Base-by-base conservation (phyloP, 1,284 basidiomycete genomes). In the Cryptococcus sp. region DNA sequence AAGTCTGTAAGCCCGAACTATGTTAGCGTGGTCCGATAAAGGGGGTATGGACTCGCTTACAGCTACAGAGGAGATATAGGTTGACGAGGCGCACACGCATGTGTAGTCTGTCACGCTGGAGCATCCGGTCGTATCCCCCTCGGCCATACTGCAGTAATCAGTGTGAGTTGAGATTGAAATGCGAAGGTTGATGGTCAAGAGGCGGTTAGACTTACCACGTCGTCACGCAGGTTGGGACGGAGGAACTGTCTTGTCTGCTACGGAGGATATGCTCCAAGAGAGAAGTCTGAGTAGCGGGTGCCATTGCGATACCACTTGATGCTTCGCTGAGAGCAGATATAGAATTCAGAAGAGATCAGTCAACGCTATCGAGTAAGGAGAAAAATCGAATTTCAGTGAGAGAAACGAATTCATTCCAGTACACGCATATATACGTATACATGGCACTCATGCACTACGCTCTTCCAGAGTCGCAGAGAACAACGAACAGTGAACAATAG, bases 21-120 rank as follows among this genome's bases (percentile, higher is more conserved):
- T 44, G 41, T 44, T 7, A n/a, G 38, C 13, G 4, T 44, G 5
- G 15, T 22, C n/a, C 13, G 8, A 44, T 8, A 15, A 3, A 44
- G 4, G 4, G 13, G 40, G 41, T 44, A 3, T 6, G 22, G 13
- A 22, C 8, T 44, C 5, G 63, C 67, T 67, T 45, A 67, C 66
- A 20, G 50, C 58, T 22, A 69, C 66, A 19, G 59, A 62, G 19
- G 55, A 23, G 29, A 61, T 50, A 48, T 64, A 69, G 2, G 53
- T 48, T 1, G 29, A 34, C 11, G 62, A 64, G 17, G 43, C 49
- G 52, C 67, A 69, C n/a, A 66, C 34, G 57, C 67, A 69, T 1
- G 59, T 43, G 41, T 59, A 65, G 41, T 69, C 66, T 1, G 48
- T 50, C 5, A 52, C 15, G 3, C 46, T 38, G 13, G 54, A 39